These are phyloP conservation scores for Suhomyces ambrosiae DNA, from an alignment of 1,139 yeast genomes.

Conservation along the genomic window DNA sequence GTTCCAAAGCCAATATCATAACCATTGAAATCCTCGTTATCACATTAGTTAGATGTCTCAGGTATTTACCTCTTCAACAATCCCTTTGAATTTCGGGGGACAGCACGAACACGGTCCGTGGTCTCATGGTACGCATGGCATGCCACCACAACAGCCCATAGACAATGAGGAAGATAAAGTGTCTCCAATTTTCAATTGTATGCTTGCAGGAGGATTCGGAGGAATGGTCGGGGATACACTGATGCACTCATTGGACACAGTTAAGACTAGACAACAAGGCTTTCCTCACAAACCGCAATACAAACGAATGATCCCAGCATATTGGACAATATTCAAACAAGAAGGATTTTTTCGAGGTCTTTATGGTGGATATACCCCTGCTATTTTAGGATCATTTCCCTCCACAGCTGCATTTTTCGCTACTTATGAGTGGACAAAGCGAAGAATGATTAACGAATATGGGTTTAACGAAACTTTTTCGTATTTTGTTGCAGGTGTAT, in stretches of 20 bases:
- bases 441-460: constrained; percentile 64
- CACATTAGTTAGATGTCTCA: constrained; percentile 39
- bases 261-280: constrained; percentile 95
- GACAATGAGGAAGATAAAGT: constrained; percentile 12
- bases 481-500: constrained; percentile 80
- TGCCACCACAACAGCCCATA: constrained; percentile 3
- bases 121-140: constrained; percentile 19
- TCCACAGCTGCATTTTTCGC: constrained; percentile 92
- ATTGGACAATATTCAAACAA: constrained; percentile 66
- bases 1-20: too few relatives aligned
- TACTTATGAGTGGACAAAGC: constrained; percentile 80
- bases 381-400: constrained; percentile 88
- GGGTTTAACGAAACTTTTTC: constrained; percentile 78
- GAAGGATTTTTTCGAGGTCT: constrained; percentile 87
- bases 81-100: constrained; percentile 43
- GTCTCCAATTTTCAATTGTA: constrained; percentile 61
- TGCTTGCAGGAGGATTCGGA: constrained; percentile 92
- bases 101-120: constrained; percentile 13
- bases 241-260: constrained; percentile 96
- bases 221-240: constrained; percentile 90
- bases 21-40: too few relatives aligned
- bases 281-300: constrained; percentile 72
- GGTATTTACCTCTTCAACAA: constrained; percentile 43
- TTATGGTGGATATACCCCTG: constrained; percentile 91
- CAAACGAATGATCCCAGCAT: constrained; percentile 67